phyloP scores from a whole-genome alignment of 257 asterid species.

The Solanum bulbocastanum region DNA sequence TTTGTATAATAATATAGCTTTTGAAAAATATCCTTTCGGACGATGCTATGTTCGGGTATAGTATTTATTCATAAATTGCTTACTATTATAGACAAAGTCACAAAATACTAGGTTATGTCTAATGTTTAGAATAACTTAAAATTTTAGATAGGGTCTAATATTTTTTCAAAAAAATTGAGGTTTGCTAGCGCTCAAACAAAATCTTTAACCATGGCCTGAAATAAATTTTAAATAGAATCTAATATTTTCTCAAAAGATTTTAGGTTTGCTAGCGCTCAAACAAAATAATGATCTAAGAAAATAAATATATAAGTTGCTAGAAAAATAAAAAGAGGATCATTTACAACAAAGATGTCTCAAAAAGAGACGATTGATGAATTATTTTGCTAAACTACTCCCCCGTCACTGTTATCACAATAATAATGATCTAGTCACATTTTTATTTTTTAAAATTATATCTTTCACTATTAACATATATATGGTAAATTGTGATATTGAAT shows the following conservation, averaged over 20 bases:
- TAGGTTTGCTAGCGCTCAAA: not conserved
- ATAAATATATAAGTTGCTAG: not conserved
- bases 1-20: too few species aligned
- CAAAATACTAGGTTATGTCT: not conserved
- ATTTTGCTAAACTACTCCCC: not conserved
- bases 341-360: too few species aligned
- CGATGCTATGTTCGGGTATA: not conserved
- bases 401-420: not conserved
- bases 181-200: not conserved
- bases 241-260: not conserved
- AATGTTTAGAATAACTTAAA: not conserved
- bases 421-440: not conserved
- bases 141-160: not conserved
- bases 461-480: too few species aligned
- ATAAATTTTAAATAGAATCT: not conserved
- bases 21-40: not conserved
- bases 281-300: not conserved
- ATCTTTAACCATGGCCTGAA: not conserved
- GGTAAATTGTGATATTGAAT: too few species aligned
- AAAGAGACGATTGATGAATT: too few species aligned
- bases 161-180: not conserved
- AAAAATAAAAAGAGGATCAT: not conserved
- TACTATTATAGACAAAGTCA: not conserved
- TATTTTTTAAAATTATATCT: not conserved
- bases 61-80: not conserved